phyloP scores from a whole-genome alignment of 2,329 filamentous ascomycete genomes.

The Tothia fuscella region DNA sequence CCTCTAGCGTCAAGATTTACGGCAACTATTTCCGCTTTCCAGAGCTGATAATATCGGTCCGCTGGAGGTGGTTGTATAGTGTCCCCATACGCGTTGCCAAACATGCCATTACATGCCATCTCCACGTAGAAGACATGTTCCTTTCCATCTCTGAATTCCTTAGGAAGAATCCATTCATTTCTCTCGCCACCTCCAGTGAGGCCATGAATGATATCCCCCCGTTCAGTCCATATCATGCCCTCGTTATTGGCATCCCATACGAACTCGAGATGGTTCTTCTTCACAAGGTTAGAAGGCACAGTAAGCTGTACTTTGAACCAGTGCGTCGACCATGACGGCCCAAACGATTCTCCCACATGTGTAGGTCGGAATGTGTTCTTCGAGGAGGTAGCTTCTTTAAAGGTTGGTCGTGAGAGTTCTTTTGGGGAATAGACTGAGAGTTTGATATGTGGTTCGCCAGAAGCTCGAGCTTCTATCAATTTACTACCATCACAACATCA shows the following conservation, averaged over 20 bases:
- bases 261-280: constrained; percentile 79
- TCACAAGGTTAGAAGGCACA: constrained; percentile 57
- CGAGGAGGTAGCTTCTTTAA: constrained; percentile 70
- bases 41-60: constrained; percentile 68
- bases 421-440: constrained; percentile 81
- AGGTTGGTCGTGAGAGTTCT: constrained; percentile 65
- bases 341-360: constrained; percentile 66
- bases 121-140: constrained; percentile 89
- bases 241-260: constrained; percentile 96
- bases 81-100: constrained; percentile 80
- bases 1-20: constrained; percentile 76
- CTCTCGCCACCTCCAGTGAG: constrained; percentile 83
- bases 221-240: constrained; percentile 83
- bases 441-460: constrained; percentile 65
- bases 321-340: constrained; percentile 93
- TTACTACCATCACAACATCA: constrained; percentile 38
- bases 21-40: constrained; percentile 73
- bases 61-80: constrained; percentile 79
- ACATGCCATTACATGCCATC: constrained; percentile 98
- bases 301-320: constrained; percentile 84
- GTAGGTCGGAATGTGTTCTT: constrained; percentile 66
- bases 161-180: constrained; percentile 80
- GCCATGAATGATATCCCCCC: constrained; percentile 84
- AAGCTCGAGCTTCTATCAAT: constrained; percentile 55
- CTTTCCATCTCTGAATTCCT: constrained; percentile 69